phyloP scores from a whole-genome alignment of 352 stramenopile genomes.

The Globisporangium polare region DNA sequence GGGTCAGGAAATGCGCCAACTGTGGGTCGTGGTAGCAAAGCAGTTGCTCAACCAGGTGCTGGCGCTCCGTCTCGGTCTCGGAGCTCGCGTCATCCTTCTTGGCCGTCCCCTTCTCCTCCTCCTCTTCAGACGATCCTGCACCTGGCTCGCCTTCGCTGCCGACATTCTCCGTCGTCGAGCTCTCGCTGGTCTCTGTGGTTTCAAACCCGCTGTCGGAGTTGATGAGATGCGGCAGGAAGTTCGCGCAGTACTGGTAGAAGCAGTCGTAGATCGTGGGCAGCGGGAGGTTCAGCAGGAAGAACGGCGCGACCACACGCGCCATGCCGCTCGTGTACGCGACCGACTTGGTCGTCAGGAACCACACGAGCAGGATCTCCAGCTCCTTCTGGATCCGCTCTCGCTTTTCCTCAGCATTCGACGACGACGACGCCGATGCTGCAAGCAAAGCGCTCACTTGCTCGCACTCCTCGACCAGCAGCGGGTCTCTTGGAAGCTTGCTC shows the following conservation, averaged over 20 bases:
- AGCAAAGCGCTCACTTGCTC: constrained; percentile 39
- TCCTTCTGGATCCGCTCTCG: constrained; percentile 46
- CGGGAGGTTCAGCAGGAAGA: constrained; percentile 69
- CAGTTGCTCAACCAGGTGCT: constrained; percentile 69
- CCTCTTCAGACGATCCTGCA: background rate
- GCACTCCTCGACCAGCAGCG: constrained; percentile 58
- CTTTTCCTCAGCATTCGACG: background rate
- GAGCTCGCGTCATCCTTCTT: constrained; percentile 11
- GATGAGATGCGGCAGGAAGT: constrained; percentile 70
- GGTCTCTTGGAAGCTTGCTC: constrained; percentile 58
- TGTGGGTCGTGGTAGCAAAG: constrained; percentile 72
- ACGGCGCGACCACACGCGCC: constrained; percentile 67
- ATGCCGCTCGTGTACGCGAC: constrained; percentile 70
- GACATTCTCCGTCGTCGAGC: constrained; percentile 13
- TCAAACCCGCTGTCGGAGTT: constrained; percentile 35
- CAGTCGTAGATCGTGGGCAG: constrained; percentile 81
- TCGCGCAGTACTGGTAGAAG: constrained; percentile 82
- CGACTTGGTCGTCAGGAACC: constrained; percentile 80
- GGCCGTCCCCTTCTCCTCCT: constrained; percentile 29
- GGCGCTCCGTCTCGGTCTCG: constrained; percentile 27
- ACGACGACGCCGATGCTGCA: background rate
- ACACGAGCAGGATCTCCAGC: constrained; percentile 72
- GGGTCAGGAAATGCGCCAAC: constrained; percentile 59
- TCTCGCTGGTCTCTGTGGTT: constrained; percentile 23
- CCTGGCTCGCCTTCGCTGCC: background rate